Evolutionary conservation across 768 basidiomycete species (phyloP).

Genomic region (Pulveroboletus sp.): DNA sequence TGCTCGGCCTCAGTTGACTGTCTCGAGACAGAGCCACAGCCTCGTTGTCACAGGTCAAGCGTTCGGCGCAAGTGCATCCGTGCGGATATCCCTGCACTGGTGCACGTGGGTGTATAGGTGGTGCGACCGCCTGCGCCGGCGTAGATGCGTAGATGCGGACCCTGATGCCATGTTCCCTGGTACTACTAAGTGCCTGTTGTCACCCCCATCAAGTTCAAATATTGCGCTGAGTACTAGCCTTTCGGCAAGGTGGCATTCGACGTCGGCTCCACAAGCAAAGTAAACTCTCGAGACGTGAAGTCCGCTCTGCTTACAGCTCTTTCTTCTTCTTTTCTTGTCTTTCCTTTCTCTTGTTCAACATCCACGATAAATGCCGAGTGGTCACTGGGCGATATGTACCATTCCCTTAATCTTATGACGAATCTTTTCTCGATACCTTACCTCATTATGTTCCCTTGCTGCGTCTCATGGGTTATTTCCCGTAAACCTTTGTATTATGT

Average conservation of each 20-base stretch:
- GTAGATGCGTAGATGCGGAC: not conserved
- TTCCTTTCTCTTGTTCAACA: not conserved
- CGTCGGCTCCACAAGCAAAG: not conserved
- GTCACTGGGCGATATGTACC: conserved; percentile 1
- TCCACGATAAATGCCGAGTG: not conserved
- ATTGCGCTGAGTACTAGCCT: conserved; percentile 7
- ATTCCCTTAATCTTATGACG: conserved; percentile 5
- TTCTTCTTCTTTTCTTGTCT: not conserved
- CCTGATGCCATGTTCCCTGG: no score
- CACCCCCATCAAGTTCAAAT: not conserved
- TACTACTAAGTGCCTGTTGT: not conserved
- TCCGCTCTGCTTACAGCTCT: not conserved
- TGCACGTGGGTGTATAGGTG: conserved; percentile 21
- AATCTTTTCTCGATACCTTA: not conserved
- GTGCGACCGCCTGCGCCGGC: conserved; percentile 7
- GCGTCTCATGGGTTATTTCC: conserved; percentile 2
- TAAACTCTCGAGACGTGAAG: not conserved
- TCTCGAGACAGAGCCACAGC: conserved; percentile 21
- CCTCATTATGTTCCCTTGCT: conserved; percentile 4
- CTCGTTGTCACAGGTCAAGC: conserved; percentile 25
- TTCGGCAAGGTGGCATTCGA: conserved; percentile 1
- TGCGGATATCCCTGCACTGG: conserved; percentile 20
- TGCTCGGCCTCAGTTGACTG: conserved; percentile 20
- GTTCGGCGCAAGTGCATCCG: conserved; percentile 23
- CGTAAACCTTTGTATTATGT: not conserved